Percentiles rank a stretch among this genome's conserved stretches.
phyloP scores from a whole-genome alignment of 2,329 filamentous ascomycete genomes.

The Botrytis tulipae region DNA sequence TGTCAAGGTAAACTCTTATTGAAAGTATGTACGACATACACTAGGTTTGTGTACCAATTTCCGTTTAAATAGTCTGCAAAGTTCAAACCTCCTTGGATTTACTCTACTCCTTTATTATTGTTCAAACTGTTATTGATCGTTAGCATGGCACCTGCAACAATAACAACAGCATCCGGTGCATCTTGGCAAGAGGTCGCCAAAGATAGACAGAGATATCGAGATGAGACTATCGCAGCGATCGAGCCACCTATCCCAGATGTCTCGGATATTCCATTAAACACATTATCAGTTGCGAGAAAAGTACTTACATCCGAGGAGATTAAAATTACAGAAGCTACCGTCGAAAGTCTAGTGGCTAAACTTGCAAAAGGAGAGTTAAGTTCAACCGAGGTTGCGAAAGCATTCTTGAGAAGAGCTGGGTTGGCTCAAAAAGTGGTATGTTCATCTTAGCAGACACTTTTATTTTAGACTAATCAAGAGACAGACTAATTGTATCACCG shows the following conservation, averaged over 20 bases:
- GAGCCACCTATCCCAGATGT: conserved; percentile 43
- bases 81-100: neutral
- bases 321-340: conserved; percentile 48
- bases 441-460: neutral
- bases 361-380: conserved; percentile 47
- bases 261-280: conserved; percentile 44
- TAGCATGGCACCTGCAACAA: conserved; percentile 32
- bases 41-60: neutral
- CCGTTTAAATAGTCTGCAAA: neutral
- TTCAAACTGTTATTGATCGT: neutral
- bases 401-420: conserved; percentile 54
- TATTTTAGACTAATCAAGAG: conserved; percentile 15
- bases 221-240: conserved; percentile 45
- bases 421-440: conserved; percentile 50
- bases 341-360: conserved; percentile 47
- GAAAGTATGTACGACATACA: neutral
- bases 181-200: conserved; percentile 49
- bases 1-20: neutral
- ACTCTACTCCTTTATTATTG: neutral
- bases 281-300: conserved; percentile 46
- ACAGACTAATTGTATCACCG: conserved; percentile 48
- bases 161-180: conserved; percentile 37
- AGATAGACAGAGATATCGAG: conserved; percentile 47
- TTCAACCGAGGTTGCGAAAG: conserved; percentile 47
- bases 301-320: conserved; percentile 48